Conservation (phyloP, 2,329 filamentous ascomycete species). For the Capronia coronata region DNA sequence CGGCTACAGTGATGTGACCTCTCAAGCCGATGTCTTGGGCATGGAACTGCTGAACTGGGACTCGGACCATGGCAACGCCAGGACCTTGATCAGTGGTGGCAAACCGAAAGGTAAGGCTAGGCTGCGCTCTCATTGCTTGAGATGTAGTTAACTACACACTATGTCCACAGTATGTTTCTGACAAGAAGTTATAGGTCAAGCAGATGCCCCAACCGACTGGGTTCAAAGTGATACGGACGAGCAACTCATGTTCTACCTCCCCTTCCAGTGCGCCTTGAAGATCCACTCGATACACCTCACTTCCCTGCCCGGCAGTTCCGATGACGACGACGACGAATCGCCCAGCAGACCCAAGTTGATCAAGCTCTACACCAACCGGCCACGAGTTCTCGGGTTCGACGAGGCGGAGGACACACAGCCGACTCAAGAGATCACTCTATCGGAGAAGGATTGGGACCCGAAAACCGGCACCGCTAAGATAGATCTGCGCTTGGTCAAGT, state of each 20-base stretch:
- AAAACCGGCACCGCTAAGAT: conserved; percentile 66
- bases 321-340: conserved; percentile 60
- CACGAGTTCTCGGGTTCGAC: conserved; percentile 88
- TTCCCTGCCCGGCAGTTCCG: conserved; percentile 57
- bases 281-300: conserved; percentile 83
- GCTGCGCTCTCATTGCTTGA: conserved; percentile 30
- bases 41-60: conserved; percentile 86
- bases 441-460: conserved; percentile 69
- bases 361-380: conserved; percentile 78
- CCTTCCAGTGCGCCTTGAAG: conserved; percentile 82
- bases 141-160: no score
- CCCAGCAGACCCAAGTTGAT: conserved; percentile 77
- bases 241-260: conserved; percentile 86
- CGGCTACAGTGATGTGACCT: conserved; percentile 76
- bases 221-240: conserved; percentile 96
- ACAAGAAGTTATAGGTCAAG: conserved; percentile 44
- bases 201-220: conserved; percentile 62
- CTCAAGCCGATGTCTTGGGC: conserved; percentile 69
- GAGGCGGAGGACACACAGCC: conserved; percentile 82
- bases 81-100: conserved; percentile 62
- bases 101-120: conserved; percentile 52
- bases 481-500: conserved; percentile 84
- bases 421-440: conserved; percentile 72
- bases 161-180: no score
- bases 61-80: conserved; percentile 64